Evolutionary conservation across 345 rosid species (phyloP), one percentile per base, ranked within the genome.

Genomic region (Brassica nigra): DNA sequence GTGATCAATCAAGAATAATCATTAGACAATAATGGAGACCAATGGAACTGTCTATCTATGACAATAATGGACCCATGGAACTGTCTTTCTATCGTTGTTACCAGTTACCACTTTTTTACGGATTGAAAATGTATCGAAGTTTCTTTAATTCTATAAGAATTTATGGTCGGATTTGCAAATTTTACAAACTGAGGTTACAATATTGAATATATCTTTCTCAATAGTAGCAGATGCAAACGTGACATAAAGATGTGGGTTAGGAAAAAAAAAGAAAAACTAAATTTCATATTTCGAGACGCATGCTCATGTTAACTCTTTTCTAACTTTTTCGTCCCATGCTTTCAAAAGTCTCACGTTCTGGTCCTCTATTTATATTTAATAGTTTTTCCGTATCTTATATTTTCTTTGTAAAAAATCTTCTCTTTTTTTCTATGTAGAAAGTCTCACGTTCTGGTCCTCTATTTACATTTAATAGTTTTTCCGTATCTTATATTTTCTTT

Each of bases 221-320:
- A 33, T 11, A 8, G 12, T 11, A 57, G 64, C 6, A 65, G 49
- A 65, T 27, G 44, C 57, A 49, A 75, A 75, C 57, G 42, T 75
- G 79, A 66, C 29, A 20, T 55, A 66, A 66, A 27, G 64, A 65
- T 75, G n/a, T 65, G 10, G 23, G 59, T 66, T 33, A 66, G 62
- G 18, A 59, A 27, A 2, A 10, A 16, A n/a, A 2, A 4, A 16
- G 9, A 2, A 4, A 30, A 47, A 8, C 2, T 33, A 33, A 8
- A 37, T 57, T 59, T 68, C 68, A 52, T 47, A 62, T 47, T 18
- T 62, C 74, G 69, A 77, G 54, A 61, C 75, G 69, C 80, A 3
- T 54, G 59, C 54, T 12, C 27, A 23, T 23, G 27, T 10, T 4
- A 3, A 62, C 14, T 68, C 0, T 49, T 61, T 68, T 68, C n/a